Conservation (phyloP, 192 early-diverging fungal species). For the Spizellomyces punctatus region DNA sequence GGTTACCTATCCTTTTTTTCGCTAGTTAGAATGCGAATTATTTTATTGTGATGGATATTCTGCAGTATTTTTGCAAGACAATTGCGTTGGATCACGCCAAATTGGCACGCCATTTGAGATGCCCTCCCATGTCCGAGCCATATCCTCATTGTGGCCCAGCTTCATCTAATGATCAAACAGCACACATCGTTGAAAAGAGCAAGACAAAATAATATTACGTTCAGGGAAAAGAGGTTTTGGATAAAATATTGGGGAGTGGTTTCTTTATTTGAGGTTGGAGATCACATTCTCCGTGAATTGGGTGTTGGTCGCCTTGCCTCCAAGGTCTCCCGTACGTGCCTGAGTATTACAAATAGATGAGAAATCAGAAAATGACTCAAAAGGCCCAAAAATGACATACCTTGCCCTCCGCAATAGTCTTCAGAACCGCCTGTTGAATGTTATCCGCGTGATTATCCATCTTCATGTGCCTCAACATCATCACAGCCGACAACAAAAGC, state of each 20-base stretch:
- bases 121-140: no score
- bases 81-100: no score
- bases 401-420: conserved; percentile 92
- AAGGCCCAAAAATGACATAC: conserved; percentile 15
- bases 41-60: no score
- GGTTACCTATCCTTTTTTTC: no score
- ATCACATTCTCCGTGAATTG: conserved; percentile 93
- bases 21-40: no score
- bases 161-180: no score
- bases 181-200: no score
- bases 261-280: conserved; percentile 39
- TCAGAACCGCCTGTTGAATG: conserved; percentile 90
- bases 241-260: neutral
- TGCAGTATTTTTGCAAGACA: no score
- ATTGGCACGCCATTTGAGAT: no score
- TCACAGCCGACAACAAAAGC: conserved; percentile 89
- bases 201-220: no score
- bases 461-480: conserved; percentile 98
- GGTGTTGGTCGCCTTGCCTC: conserved; percentile 87
- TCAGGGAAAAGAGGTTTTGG: no score
- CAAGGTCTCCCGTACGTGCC: conserved; percentile 89
- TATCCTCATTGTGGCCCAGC: no score
- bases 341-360: conserved; percentile 22
- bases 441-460: conserved; percentile 75
- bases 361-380: neutral